Evolutionary conservation across 805 yeast species (phyloP).

Genomic region (Nakazawaea ishiwadae): DNA sequence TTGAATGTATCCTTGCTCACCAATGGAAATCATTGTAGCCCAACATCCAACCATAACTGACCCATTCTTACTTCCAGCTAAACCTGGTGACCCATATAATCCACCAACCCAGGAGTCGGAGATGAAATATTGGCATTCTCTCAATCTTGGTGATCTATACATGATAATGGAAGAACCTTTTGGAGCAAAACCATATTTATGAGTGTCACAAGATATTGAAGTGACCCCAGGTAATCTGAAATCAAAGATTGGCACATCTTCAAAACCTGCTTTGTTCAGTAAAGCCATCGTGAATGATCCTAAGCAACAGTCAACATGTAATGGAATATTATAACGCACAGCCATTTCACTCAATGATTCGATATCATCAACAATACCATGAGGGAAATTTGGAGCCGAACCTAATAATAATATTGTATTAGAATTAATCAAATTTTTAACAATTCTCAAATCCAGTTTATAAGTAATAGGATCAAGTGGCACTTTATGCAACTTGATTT

Average conservation of each 20-base stretch:
- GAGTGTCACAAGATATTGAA: slow-evolving; percentile 98
- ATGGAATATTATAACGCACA: slow-evolving; percentile 63
- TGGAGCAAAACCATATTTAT: slow-evolving; percentile 97
- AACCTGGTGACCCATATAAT: slow-evolving; percentile 90
- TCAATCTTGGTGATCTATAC: slow-evolving; percentile 67
- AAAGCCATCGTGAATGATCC: slow-evolving; percentile 91
- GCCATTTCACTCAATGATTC: slow-evolving; percentile 65
- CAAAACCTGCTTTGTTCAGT: slow-evolving; percentile 57
- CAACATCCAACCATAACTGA: slow-evolving; percentile 98
- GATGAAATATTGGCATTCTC: slow-evolving; percentile 81
- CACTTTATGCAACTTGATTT: slow-evolving; percentile 78
- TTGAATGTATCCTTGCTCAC: slow-evolving; percentile 74
- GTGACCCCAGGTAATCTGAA: slow-evolving; percentile 91
- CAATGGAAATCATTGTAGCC: slow-evolving; percentile 84
- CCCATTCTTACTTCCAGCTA: slow-evolving; percentile 97
- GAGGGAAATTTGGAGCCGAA: slow-evolving; percentile 97
- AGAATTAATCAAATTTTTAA: slow-evolving; percentile 58
- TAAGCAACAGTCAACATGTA: slow-evolving; percentile 93
- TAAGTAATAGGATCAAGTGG: slow-evolving; percentile 65
- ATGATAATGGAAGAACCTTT: slow-evolving; percentile 91
- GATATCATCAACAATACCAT: slow-evolving; percentile 91
- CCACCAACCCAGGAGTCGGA: slow-evolving; percentile 92
- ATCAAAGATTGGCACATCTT: slow-evolving; percentile 57
- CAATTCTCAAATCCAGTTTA: slow-evolving; percentile 61
- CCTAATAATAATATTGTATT: slow-evolving; percentile 86